Evolutionary conservation across 257 asterid species (phyloP).

Genomic region (Gentiana dahurica): DNA sequence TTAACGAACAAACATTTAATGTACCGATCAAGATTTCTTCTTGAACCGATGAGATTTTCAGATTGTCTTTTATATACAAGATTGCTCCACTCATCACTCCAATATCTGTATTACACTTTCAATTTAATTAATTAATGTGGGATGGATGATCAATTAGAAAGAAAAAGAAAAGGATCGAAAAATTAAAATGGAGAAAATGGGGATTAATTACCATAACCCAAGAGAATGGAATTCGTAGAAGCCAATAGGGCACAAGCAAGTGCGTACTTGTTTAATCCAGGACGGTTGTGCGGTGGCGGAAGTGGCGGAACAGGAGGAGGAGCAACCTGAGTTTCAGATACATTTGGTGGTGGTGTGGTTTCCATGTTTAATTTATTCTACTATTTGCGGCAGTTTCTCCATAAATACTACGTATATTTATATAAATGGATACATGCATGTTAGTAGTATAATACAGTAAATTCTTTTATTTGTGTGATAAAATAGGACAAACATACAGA

Average conservation of each 20-base stretch:
- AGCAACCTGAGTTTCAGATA: not conserved
- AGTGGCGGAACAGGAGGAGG: not conserved
- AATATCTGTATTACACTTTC: constrained; percentile 25
- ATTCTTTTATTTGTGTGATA: no score
- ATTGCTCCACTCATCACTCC: constrained; percentile 89
- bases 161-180: no score
- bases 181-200: not conserved
- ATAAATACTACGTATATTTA: no score
- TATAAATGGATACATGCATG: no score
- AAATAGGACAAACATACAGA: no score
- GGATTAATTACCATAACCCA: constrained; percentile 54
- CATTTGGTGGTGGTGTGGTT: not conserved
- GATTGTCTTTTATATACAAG: constrained; percentile 46
- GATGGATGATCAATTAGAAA: no score
- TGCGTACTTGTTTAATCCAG: constrained; percentile 46
- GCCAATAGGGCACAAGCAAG: constrained; percentile 71
- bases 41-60: constrained; percentile 44
- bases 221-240: constrained; percentile 70
- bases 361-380: not conserved
- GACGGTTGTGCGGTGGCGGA: constrained; percentile 3
- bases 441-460: no score
- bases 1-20: constrained; percentile 45
- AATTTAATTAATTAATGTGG: not conserved
- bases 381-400: no score
- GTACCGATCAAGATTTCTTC: constrained; percentile 63